Evolutionary conservation across 2,329 filamentous ascomycete species (phyloP), one percentile per base, ranked within the genome.

Genomic region (Diaporthe ilicicola): DNA sequence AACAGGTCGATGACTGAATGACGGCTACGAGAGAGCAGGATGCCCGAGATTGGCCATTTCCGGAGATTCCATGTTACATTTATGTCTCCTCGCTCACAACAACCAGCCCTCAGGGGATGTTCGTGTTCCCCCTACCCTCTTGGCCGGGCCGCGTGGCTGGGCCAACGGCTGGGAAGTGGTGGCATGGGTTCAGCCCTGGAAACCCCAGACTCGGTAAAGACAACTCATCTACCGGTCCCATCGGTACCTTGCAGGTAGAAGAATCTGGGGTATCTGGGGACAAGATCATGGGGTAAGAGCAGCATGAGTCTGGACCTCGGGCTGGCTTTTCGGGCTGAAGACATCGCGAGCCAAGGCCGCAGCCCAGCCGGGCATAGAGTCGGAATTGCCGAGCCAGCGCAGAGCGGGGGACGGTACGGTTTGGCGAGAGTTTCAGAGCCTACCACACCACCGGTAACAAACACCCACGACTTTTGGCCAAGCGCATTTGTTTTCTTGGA

Each of bases 391-490:
- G 59, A 32, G 42, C 6, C 27, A 27, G 42, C 59, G 5, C 27
- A 5, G 27, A n/a, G 55, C 55, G 55, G 37, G 55, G 42, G 12
- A 62, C 24, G 27, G 19, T 34, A 22, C n/a, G 42, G 1, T 62
- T 62, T 62, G 42, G 42, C 46, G 59, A 62, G 10, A 24, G 59
- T 62, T 62, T 48, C 59, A 62, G 59, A n/a, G 59, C 59, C 59
- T 13, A 62, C 59, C 59, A 62, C 29, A n/a, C 42, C 24, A 19
- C 59, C 8, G 29, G 42, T 62, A 62, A 17, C 27, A 62, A 62
- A 10, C 42, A 48, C 19, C 59, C 59, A 48, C 48, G 59, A 42
- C 46, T 17, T 62, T n/a, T 12, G 39, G 59, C 42, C 59, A 62
- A 62, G 56, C 13, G 4, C 10, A 46, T 4, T n/a, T n/a, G 24